Evolutionary conservation across 768 basidiomycete species (phyloP).

Genomic region (Trametes maxima): DNA sequence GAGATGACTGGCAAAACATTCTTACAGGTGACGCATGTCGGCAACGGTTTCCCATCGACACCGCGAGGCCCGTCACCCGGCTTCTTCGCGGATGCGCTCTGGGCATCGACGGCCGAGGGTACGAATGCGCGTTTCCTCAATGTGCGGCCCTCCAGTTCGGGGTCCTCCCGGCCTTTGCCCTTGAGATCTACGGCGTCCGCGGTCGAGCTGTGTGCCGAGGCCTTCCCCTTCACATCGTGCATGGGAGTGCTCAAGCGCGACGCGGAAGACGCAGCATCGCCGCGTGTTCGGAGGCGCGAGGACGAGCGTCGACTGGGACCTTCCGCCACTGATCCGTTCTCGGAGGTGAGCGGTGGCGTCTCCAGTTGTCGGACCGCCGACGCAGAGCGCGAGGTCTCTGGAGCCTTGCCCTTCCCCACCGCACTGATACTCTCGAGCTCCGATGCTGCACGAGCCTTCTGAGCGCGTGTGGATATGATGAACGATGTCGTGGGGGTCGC

Average conservation of each 20-base stretch:
- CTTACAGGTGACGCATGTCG: slow-evolving; percentile 70
- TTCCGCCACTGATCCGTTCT: slow-evolving; percentile 39
- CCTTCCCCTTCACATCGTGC: slow-evolving; percentile 24
- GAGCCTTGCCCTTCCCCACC: slow-evolving; percentile 15
- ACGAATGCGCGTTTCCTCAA: slow-evolving; percentile 25
- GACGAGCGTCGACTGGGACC: slow-evolving; percentile 30
- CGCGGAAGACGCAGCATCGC: slow-evolving; percentile 25
- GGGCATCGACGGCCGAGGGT: slow-evolving; percentile 8
- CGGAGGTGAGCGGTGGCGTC: slow-evolving; percentile 53
- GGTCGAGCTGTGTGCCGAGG: slow-evolving; percentile 15
- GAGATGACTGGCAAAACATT: slow-evolving; percentile 77
- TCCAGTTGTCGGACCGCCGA: slow-evolving; percentile 40
- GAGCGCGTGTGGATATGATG: slow-evolving; percentile 59
- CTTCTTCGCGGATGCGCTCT: slow-evolving; percentile 23
- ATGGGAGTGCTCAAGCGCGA: slow-evolving; percentile 20
- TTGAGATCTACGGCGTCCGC: slow-evolving; percentile 19
- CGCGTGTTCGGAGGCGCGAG: slow-evolving; percentile 27
- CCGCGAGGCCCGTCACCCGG: slow-evolving; percentile 49
- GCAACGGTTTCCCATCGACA: slow-evolving; percentile 66
- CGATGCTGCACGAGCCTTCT: slow-evolving; percentile 47
- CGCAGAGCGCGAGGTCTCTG: slow-evolving; percentile 19
- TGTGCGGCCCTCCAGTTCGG: slow-evolving; percentile 27
- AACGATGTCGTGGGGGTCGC: slow-evolving; percentile 34
- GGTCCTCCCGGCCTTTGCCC: slow-evolving; percentile 20
- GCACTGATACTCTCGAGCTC: slow-evolving; percentile 26